A percentile compares a stretch with the other conserved stretches of the same genome.
These are phyloP conservation scores for Hypholoma sublateritium DNA, from an alignment of 768 basidiomycete genomes.

Conservation along the genomic window DNA sequence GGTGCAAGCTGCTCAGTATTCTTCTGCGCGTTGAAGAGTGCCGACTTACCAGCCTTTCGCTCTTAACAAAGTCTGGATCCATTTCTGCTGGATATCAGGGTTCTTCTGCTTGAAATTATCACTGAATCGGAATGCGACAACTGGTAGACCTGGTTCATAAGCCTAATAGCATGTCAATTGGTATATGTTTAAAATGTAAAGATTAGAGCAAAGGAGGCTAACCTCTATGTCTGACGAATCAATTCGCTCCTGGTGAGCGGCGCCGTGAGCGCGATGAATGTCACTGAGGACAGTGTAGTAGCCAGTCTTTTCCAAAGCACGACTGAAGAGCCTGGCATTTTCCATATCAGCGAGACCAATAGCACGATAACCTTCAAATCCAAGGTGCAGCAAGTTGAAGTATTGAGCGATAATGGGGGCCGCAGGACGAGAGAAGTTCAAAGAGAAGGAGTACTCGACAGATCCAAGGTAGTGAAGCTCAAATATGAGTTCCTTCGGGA, in stretches of 20 bases:
- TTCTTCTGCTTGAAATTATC: slow-evolving; percentile 54
- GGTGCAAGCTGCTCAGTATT: neutral
- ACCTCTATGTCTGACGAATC: slow-evolving; percentile 64
- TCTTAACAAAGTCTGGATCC: slow-evolving; percentile 53
- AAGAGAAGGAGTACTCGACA: slow-evolving; percentile 73
- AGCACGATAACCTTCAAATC: slow-evolving; percentile 53
- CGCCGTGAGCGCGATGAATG: slow-evolving; percentile 47
- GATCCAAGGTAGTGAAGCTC: slow-evolving; percentile 60
- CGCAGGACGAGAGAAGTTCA: slow-evolving; percentile 63
- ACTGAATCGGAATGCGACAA: slow-evolving; percentile 65
- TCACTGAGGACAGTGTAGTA: slow-evolving; percentile 56
- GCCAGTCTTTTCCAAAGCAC: slow-evolving; percentile 56
- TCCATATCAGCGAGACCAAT: slow-evolving; percentile 50
- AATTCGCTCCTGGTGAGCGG: slow-evolving; percentile 28
- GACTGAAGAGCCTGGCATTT: slow-evolving; percentile 64
- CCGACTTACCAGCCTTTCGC: slow-evolving; percentile 54
- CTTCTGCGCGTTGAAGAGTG: neutral
- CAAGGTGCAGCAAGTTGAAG: slow-evolving; percentile 63
- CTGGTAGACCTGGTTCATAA: slow-evolving; percentile 62
- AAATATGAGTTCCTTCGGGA: slow-evolving; percentile 73
- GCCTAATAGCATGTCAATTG: slow-evolving; percentile 25
- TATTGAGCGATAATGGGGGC: slow-evolving; percentile 65
- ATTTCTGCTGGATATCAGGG: slow-evolving; percentile 59
- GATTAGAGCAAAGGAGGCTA: slow-evolving; percentile 1
- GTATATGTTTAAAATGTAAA: slow-evolving; percentile 14